Base-by-base conservation (phyloP, 2,329 filamentous ascomycete genomes). In the Didymella segeticola region DNA sequence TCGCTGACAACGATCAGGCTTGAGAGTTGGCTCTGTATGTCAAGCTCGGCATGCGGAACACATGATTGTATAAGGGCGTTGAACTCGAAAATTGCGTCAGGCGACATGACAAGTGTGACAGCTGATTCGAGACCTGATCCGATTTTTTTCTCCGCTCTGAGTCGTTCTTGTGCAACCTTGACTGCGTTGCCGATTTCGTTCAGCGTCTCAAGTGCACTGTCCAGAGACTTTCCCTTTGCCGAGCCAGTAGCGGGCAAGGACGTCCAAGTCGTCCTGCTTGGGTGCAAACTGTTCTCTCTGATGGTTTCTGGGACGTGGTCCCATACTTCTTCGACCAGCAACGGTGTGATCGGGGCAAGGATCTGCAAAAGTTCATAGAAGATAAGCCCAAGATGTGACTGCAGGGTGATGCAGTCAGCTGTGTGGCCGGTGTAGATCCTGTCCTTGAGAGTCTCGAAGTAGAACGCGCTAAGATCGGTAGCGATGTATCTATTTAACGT, bases 361-460 rank as follows among this genome's bases (percentile, higher is more conserved):
- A 96, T 91, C 47, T 87, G 83, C 57, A 93, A 78, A 15, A 97
- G 79, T 29, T 91, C 86, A 5, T 85, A 77, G 56, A 93, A 86
- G 48, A 97, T 84, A 23, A 82, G 71, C 39, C 79, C 80, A 7
- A 88, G 74, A 2, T 84, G 81, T 5, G 77, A 80, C 62, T 88
- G 86, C 1, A 83, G 82, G 19, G 79, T 78, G 22, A 78, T 68
- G 46, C 86, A 79, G 39, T 89, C 88, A 12, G 83, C 81, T 12
- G 84, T 84, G 56, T 87, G 84, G 25, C 89, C 90, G 38, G 93
- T 95, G 78, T 99, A 99, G 1, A 98, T 80, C 3, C 91, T 83
- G 68, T 99, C 95, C 75, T 99, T 99, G 65, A 93, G 82, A 0
- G 90, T 87, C 75, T 99, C 95, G 52, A 99, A 86, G 73, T 98